Base-by-base conservation (phyloP, 2,329 filamentous ascomycete species). In the Colletotrichum sp. region DNA sequence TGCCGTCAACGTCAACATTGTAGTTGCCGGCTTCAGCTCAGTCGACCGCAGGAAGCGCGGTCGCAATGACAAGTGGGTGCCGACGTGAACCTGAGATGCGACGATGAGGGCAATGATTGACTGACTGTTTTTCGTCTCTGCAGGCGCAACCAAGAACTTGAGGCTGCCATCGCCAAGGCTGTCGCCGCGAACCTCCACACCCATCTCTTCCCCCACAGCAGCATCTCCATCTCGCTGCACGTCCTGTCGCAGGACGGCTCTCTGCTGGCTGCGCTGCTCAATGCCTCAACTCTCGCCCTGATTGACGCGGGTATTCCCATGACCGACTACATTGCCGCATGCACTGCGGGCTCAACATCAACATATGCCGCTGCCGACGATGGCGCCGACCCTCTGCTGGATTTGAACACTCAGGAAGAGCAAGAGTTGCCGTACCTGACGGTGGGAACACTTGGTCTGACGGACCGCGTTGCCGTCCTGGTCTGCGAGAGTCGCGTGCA, bases 281-380 rank as follows among this genome's bases (percentile, higher is more conserved):
- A 99, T 82, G 97, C 97, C 6, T 92, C 95, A 1, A 98, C 96
- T 0, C 91, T 99, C 15, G 97, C 97, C 0, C 92, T 99, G 26
- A 93, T 99, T 77, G 97, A 99, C 83, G 97, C 97, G 1, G 97
- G 97, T 68, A 94, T 99, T 24, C 97, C 97, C 28, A 98, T 99
- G 96, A 92, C 93, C 4, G 95, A 98, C 82, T 98, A 98, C 83
- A 91, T 99, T 4, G 93, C 93, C 26, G 95, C 96, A 8, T 98
- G 95, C 85, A 98, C 96, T 1, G 95, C 95, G 0, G 97, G 96
- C 6, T 95, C 93, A 16, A 95, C 94, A 0, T 93, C 93, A 0
- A 90, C 92, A 1, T 91, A 94, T 79, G 88, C 91, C 1, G 88
- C 89, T 2, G 91, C 91, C 72, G 93, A 94, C 81, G 94, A 95